Percentiles rank a stretch among this genome's conserved stretches.
phyloP scores from a whole-genome alignment of 1,284 basidiomycete species.

The Ustilago esculenta region DNA sequence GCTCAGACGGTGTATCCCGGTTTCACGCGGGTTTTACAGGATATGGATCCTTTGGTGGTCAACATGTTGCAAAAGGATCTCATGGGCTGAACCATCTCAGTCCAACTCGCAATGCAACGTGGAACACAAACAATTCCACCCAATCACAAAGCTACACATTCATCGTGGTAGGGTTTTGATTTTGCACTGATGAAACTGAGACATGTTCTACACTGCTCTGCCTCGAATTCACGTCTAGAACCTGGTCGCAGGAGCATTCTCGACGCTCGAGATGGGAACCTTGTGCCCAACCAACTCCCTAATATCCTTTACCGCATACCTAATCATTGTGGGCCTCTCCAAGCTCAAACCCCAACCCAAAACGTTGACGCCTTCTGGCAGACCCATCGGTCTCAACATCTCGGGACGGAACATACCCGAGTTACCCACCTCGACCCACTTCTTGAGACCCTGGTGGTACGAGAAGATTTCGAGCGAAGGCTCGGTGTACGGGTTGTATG shows the following conservation, averaged over 20 bases:
- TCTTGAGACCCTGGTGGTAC: conserved; percentile 91
- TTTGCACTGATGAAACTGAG: neutral
- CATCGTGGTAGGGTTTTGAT: neutral
- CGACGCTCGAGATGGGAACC: conserved; percentile 72
- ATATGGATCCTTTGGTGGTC: conserved; percentile 60
- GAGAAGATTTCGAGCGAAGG: conserved; percentile 99
- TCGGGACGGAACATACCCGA: conserved; percentile 99
- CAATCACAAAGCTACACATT: no score
- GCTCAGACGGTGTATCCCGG: conserved; percentile 38
- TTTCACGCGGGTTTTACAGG: conserved; percentile 32
- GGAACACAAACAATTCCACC: no score
- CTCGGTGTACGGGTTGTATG: conserved; percentile 79
- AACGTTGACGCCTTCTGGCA: conserved; percentile 95
- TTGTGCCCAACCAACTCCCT: conserved; percentile 97
- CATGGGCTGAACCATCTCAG: neutral
- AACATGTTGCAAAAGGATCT: conserved; percentile 60
- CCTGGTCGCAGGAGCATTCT: conserved; percentile 63
- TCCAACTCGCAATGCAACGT: no score
- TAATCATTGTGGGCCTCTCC: conserved; percentile 98
- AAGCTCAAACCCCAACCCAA: conserved; percentile 96
- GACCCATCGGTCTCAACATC: conserved; percentile 96
- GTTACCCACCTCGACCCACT: conserved; percentile 89
- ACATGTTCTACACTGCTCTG: neutral
- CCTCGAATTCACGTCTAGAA: conserved; percentile 37
- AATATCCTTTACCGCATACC: conserved; percentile 88